Evolutionary conservation across 1,284 basidiomycete genomes (phyloP).

Genomic region (Bondarzewia mesenterica): DNA sequence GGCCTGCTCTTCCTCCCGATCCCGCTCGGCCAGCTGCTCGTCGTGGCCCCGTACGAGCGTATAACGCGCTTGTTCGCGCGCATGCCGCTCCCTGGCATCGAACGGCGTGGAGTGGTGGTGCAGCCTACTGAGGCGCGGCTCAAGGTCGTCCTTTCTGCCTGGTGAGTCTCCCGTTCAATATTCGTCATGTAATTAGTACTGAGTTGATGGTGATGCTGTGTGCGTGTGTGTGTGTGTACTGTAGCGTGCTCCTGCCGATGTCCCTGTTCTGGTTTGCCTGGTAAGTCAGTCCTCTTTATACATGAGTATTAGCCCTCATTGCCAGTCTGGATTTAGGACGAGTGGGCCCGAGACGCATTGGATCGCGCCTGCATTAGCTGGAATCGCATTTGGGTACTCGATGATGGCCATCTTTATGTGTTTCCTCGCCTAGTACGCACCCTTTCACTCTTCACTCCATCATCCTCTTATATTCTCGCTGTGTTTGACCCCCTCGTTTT

Average conservation of each 20-base stretch:
- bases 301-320: background rate
- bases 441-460: no score
- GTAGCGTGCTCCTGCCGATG: slow-evolving; percentile 16
- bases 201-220: no score
- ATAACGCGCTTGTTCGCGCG: slow-evolving; percentile 8
- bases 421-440: slow-evolving; percentile 12
- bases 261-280: slow-evolving; percentile 25
- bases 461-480: no score
- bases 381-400: slow-evolving; percentile 19
- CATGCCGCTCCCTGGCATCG: slow-evolving; percentile 14
- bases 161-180: slow-evolving; percentile 5
- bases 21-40: slow-evolving; percentile 14
- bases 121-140: slow-evolving; percentile 12
- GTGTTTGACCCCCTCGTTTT: no score
- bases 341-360: slow-evolving; percentile 19
- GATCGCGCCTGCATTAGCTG: slow-evolving; percentile 20
- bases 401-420: slow-evolving; percentile 16
- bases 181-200: no score
- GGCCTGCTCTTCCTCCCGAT: slow-evolving; percentile 16
- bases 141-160: slow-evolving; percentile 12
- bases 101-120: slow-evolving; percentile 6
- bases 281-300: slow-evolving; percentile 10
- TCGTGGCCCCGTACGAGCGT: slow-evolving; percentile 4
- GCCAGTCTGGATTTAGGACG: slow-evolving; percentile 14
- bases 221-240: no score